A percentile compares a stretch with the other conserved stretches of the same genome.
Evolutionary conservation across 495 filamentous ascomycete species (phyloP).

Genomic region (Hypoxylon crocopeplum): DNA sequence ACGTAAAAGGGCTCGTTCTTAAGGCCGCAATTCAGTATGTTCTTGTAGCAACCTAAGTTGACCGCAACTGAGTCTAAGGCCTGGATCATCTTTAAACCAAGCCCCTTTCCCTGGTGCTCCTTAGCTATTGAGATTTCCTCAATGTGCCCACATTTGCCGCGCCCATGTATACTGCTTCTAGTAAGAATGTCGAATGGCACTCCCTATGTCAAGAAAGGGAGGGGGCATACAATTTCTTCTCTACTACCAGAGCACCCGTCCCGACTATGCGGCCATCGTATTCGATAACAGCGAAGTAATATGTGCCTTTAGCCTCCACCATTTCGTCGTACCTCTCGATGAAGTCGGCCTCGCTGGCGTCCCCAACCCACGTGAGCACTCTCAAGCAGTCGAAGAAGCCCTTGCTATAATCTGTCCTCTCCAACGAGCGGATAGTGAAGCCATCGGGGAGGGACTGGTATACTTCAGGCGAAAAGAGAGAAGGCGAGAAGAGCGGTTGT

Average conservation of each 20-base stretch:
- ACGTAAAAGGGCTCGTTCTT: conserved; percentile 88
- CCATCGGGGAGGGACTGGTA: conserved; percentile 66
- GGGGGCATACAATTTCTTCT: conserved; percentile 69
- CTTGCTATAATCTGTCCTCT: conserved; percentile 70
- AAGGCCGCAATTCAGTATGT: conserved; percentile 51
- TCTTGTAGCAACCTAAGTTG: conserved; percentile 82
- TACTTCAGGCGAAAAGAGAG: conserved; percentile 74
- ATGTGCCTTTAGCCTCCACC: conserved; percentile 68
- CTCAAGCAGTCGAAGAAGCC: conserved; percentile 81
- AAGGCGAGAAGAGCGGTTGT: conserved; percentile 67
- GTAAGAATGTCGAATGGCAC: conserved; percentile 7
- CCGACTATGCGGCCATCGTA: conserved; percentile 72
- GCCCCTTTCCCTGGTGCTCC: conserved; percentile 86
- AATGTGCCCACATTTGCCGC: conserved; percentile 78
- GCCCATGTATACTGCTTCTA: conserved; percentile 62
- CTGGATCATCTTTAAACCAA: conserved; percentile 83
- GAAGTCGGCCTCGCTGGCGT: conserved; percentile 73
- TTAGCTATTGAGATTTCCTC: conserved; percentile 89
- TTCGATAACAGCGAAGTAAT: conserved; percentile 78
- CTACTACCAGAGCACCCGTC: conserved; percentile 78
- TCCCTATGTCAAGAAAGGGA: background rate
- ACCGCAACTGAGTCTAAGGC: conserved; percentile 78
- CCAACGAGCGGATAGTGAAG: conserved; percentile 78
- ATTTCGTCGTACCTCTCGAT: conserved; percentile 81
- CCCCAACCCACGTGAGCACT: conserved; percentile 83